These are phyloP conservation scores for Podospora fimiseda DNA, from an alignment of 495 filamentous ascomycete species.

Conservation along the genomic window DNA sequence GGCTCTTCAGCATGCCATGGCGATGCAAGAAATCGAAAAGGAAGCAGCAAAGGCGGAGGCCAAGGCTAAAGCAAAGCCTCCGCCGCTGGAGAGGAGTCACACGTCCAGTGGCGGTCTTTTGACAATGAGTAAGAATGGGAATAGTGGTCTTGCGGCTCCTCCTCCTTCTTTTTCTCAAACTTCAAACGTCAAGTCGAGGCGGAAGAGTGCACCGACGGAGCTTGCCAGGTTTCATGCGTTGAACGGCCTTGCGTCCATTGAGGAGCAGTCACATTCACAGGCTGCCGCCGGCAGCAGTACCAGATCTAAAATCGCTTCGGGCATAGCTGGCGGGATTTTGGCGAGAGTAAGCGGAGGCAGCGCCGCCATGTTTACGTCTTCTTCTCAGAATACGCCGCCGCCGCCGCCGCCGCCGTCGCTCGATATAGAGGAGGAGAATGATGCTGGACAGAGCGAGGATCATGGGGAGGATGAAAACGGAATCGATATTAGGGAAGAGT, in stretches of 20 bases:
- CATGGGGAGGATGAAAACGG: conserved; percentile 10
- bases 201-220: background rate
- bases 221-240: background rate
- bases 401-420: no score
- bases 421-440: background rate
- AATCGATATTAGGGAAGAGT: conserved; percentile 28
- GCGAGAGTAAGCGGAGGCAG: background rate
- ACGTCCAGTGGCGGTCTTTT: no score
- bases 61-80: background rate
- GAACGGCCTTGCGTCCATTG: background rate
- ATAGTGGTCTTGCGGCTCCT: no score
- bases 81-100: background rate
- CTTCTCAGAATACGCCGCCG: background rate
- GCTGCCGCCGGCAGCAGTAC: background rate
- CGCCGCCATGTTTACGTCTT: background rate
- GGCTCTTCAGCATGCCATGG: conserved; percentile 16
- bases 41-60: background rate
- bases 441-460: background rate
- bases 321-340: background rate
- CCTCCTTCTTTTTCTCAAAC: no score
- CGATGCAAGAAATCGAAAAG: background rate
- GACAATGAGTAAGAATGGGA: no score
- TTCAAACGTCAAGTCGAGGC: background rate
- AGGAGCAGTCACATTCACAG: background rate
- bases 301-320: background rate